Percentiles rank a stretch among this genome's conserved stretches.
Evolutionary conservation across 306 rosid genomes (phyloP).

Genomic region (Trifolium pratense): DNA sequence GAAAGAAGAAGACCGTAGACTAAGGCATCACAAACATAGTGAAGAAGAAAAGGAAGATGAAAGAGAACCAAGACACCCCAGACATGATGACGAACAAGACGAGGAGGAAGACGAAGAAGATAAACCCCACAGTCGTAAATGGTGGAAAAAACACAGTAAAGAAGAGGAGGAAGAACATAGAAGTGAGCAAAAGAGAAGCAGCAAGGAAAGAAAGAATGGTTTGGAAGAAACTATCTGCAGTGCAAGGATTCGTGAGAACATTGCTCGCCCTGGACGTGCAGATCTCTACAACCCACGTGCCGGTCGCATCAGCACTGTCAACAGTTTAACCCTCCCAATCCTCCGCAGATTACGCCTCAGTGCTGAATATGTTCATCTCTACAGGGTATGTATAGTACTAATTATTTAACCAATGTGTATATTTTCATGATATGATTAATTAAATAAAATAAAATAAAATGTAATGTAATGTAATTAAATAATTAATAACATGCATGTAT

Average conservation of each 20-base stretch:
- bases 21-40: not conserved
- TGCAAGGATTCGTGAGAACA: slow-evolving; percentile 42
- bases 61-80: not conserved
- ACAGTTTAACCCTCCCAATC: slow-evolving; percentile 47
- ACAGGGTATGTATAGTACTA: slow-evolving; percentile 35
- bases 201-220: slow-evolving; percentile 33
- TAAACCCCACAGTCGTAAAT: not conserved
- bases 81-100: not conserved
- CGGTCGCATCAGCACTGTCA: slow-evolving; percentile 47
- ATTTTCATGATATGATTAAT: not conserved
- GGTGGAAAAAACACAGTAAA: not conserved
- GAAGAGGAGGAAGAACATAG: not conserved
- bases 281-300: slow-evolving; percentile 52
- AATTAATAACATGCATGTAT: not conserved
- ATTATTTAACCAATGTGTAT: not conserved
- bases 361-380: slow-evolving; percentile 51
- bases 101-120: not conserved
- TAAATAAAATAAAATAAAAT: too few species aligned
- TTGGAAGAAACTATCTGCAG: slow-evolving; percentile 52
- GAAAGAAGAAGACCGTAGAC: not conserved
- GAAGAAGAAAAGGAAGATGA: not conserved
- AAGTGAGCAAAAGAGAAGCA: not conserved
- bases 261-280: slow-evolving; percentile 40
- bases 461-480: too few species aligned
- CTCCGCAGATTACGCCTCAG: slow-evolving; percentile 50